Percentiles rank a stretch among this genome's conserved stretches.
phyloP scores from a whole-genome alignment of 768 basidiomycete species.

The Podaxis sp. region DNA sequence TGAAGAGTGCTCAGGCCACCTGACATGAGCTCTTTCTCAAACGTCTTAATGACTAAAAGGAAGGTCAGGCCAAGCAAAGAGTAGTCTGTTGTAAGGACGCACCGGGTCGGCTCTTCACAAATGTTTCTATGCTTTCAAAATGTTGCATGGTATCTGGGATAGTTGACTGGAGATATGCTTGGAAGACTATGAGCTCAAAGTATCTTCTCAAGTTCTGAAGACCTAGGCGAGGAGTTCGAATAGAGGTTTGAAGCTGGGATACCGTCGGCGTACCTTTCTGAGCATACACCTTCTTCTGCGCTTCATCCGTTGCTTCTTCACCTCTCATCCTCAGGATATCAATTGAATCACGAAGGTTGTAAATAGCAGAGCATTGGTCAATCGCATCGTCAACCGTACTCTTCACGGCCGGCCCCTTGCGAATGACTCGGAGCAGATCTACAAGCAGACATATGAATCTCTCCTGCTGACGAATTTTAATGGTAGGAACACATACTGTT shows the following conservation, averaged over 20 bases:
- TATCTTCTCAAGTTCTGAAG: slow-evolving; percentile 82
- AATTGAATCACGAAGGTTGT: slow-evolving; percentile 86
- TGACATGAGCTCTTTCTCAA: slow-evolving; percentile 82
- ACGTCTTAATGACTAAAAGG: slow-evolving; percentile 83
- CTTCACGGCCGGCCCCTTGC: slow-evolving; percentile 86
- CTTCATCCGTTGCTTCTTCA: slow-evolving; percentile 73
- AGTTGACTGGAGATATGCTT: slow-evolving; percentile 82
- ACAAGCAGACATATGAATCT: slow-evolving; percentile 7
- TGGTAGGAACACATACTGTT: slow-evolving; percentile 11
- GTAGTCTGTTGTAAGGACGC: slow-evolving; percentile 13
- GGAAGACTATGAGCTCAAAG: slow-evolving; percentile 84
- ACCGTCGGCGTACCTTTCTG: slow-evolving; percentile 59
- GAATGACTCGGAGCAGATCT: slow-evolving; percentile 84
- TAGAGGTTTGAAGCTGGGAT: not conserved
- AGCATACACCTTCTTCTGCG: slow-evolving; percentile 60
- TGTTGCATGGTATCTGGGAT: slow-evolving; percentile 77
- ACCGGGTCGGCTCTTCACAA: slow-evolving; percentile 85
- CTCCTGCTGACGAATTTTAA: not conserved
- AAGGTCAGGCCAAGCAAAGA: not conserved
- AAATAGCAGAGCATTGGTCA: slow-evolving; percentile 79
- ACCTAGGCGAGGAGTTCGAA: slow-evolving; percentile 35
- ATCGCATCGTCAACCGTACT: slow-evolving; percentile 83
- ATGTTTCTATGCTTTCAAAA: slow-evolving; percentile 77
- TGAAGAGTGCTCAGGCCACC: slow-evolving; percentile 80
- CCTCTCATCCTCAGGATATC: slow-evolving; percentile 78